Evolutionary conservation across 176 grass and related monocot genomes (phyloP).

Genomic region (Phragmites australis): DNA sequence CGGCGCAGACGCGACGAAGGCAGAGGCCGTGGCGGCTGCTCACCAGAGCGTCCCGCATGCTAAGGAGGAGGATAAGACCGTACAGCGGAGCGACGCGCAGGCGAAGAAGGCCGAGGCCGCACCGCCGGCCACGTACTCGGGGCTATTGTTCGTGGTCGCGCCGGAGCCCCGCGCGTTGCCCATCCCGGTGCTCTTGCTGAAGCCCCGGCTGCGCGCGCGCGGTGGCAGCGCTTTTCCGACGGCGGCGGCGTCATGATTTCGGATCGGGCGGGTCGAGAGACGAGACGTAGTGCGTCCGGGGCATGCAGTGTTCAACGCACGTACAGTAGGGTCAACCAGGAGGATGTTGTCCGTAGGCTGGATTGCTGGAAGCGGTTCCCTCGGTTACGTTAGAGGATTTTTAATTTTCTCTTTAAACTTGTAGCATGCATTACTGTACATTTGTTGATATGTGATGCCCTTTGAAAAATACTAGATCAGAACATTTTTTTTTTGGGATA

Average conservation of each 20-base stretch:
- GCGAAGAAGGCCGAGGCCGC: neutral
- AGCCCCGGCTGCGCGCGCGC: neutral
- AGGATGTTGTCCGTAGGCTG: neutral
- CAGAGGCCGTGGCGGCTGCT: neutral
- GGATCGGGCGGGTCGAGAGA: neutral
- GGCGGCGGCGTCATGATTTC: neutral
- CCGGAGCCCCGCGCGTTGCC: conserved; percentile 22
- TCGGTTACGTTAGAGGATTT: too few relatives aligned
- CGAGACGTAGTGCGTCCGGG: neutral
- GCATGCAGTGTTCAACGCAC: neutral
- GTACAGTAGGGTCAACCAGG: neutral
- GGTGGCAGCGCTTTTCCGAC: neutral
- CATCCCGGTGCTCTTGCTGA: conserved; percentile 7
- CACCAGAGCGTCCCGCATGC: neutral
- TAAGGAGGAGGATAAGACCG: neutral
- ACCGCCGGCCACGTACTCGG: neutral
- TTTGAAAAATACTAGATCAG: too few relatives aligned
- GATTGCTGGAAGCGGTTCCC: too few relatives aligned
- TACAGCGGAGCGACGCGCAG: neutral
- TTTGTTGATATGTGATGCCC: too few relatives aligned
- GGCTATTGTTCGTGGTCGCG: neutral
- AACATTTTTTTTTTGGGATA: too few relatives aligned
- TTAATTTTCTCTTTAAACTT: too few relatives aligned
- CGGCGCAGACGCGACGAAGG: neutral
- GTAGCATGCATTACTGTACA: too few relatives aligned